A percentile compares a stretch with the other conserved stretches of the same genome.
Conservation (phyloP, 2,329 filamentous ascomycete genomes). For the Sporothrix schenckii region DNA sequence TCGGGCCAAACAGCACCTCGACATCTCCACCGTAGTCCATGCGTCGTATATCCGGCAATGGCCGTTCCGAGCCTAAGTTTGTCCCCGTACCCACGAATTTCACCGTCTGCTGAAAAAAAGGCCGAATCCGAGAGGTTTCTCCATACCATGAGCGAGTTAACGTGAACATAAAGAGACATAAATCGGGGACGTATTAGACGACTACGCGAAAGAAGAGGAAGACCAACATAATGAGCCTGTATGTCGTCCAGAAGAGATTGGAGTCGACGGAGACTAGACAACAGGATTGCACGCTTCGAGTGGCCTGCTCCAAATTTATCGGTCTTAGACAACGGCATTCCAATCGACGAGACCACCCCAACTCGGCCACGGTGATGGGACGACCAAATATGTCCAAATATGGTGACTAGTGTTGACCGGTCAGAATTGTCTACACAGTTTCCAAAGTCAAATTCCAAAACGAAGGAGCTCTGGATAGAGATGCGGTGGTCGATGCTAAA, state of each 20-base stretch:
- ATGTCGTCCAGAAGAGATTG: neutral
- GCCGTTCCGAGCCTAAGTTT: neutral
- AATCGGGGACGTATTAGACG: neutral
- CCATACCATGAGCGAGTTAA: neutral
- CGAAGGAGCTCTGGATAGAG: too few species aligned
- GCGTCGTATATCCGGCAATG: slow-evolving; percentile 1
- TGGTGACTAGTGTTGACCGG: neutral
- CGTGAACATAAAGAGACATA: neutral
- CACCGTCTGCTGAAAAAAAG: neutral
- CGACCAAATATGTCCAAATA: too few species aligned
- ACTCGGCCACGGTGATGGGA: too few species aligned
- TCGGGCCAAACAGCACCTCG: neutral
- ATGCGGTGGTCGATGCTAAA: too few species aligned
- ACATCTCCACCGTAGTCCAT: neutral
- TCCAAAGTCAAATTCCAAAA: neutral
- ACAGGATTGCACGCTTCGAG: neutral
- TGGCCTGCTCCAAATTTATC: neutral
- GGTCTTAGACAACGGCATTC: slow-evolving; percentile 16
- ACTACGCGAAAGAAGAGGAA: neutral
- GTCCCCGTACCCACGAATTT: neutral
- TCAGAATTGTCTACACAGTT: neutral
- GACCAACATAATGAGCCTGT: too few species aligned
- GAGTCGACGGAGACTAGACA: neutral
- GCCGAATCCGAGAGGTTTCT: neutral
- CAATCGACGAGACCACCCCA: neutral